Percentiles rank a stretch among this genome's conserved stretches.
These are phyloP conservation scores for Quercus berberidifolia DNA, from an alignment of 306 rosid genomes.

Conservation along the genomic window DNA sequence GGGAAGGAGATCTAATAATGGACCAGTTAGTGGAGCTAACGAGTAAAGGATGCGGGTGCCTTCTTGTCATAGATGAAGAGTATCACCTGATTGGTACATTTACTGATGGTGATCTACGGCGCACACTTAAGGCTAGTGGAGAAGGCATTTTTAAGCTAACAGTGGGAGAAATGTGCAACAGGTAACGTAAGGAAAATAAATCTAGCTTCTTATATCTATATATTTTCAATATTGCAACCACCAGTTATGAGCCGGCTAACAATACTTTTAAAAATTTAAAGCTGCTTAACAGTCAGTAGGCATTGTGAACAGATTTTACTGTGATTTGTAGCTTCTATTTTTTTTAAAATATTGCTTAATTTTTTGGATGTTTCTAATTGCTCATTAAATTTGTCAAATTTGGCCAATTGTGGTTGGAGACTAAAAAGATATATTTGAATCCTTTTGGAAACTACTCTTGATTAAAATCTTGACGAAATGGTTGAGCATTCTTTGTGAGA, in stretches of 20 bases:
- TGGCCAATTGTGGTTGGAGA: neutral
- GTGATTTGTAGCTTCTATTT: neutral
- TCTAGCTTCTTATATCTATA: neutral
- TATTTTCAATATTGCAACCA: neutral
- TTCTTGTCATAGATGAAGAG: constrained; percentile 69
- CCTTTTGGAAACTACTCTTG: neutral
- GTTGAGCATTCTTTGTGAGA: neutral
- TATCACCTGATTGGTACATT: constrained; percentile 77
- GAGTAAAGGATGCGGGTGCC: constrained; percentile 90
- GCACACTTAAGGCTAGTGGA: constrained; percentile 87
- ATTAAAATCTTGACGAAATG: neutral
- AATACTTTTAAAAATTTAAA: neutral
- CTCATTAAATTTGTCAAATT: neutral
- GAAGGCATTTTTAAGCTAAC: constrained; percentile 90
- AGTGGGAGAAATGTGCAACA: constrained; percentile 90
- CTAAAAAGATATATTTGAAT: neutral
- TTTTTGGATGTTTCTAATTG: neutral
- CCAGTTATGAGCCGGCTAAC: no score
- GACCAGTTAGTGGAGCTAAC: constrained; percentile 87
- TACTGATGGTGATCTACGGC: constrained; percentile 94
- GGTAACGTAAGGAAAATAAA: constrained; percentile 35
- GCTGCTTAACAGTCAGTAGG: neutral
- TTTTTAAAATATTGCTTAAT: neutral
- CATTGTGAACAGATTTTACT: neutral
- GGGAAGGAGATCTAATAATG: constrained; percentile 83